Conservation (phyloP, 2,329 filamentous ascomycete species). For the Thielaviopsis ethacetica region DNA sequence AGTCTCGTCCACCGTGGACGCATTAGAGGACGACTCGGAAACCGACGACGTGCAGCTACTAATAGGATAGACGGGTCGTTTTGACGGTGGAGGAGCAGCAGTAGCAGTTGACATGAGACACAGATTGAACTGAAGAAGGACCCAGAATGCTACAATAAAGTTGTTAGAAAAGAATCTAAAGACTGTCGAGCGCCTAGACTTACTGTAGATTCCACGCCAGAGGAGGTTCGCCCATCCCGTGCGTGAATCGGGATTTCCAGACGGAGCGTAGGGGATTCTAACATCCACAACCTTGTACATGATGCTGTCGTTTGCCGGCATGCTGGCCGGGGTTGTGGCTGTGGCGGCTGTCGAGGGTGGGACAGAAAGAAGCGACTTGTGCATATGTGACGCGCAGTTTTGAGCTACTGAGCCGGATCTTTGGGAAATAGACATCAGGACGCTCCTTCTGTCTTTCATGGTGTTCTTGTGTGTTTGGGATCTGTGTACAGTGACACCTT, state of each 20-base stretch:
- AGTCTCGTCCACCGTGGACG: constrained; percentile 20
- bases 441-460: background rate
- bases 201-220: constrained; percentile 1
- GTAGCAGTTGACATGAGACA: background rate
- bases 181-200: background rate
- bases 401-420: background rate
- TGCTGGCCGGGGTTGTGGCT: background rate
- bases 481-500: no score
- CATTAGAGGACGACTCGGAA: constrained; percentile 20
- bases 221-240: background rate
- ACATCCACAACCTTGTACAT: constrained; percentile 4
- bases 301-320: background rate
- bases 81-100: background rate
- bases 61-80: background rate
- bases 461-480: background rate
- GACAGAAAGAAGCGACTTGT: background rate
- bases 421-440: background rate
- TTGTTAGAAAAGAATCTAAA: background rate
- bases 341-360: background rate
- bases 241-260: background rate
- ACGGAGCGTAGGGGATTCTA: constrained; percentile 1
- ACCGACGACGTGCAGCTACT: constrained; percentile 1
- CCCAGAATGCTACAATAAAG: background rate
- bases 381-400: background rate
- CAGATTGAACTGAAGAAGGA: background rate